Conservation (phyloP, 2,329 filamentous ascomycete species). For the Didymella keratinophila region DNA sequence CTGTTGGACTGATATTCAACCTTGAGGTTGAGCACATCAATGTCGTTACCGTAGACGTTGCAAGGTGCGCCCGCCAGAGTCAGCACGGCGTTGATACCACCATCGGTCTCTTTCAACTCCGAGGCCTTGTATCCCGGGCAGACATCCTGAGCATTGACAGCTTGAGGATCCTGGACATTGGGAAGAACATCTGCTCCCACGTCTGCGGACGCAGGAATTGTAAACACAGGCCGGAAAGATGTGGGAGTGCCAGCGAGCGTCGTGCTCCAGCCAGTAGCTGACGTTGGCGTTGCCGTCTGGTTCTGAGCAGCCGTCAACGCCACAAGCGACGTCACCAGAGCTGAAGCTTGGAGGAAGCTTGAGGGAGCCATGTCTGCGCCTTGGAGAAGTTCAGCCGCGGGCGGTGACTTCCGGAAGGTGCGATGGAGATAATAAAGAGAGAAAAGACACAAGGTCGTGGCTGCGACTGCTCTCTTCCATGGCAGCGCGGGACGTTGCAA, state of each 20-base stretch:
- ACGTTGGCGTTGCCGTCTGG: conserved; percentile 26
- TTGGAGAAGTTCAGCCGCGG: conserved; percentile 1
- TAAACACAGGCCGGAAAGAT: conserved; percentile 44
- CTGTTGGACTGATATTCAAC: conserved; percentile 73
- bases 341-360: conserved; percentile 34
- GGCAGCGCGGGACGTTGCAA: conserved; percentile 10
- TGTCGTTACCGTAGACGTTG: conserved; percentile 80
- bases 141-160: conserved; percentile 67
- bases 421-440: conserved; percentile 8
- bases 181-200: conserved; percentile 56
- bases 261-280: conserved; percentile 30
- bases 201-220: conserved; percentile 49
- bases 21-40: conserved; percentile 70
- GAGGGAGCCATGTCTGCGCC: conserved; percentile 18
- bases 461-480: conserved; percentile 14
- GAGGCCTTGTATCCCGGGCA: conserved; percentile 69
- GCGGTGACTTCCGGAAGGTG: conserved; percentile 2
- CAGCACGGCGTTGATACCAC: conserved; percentile 62
- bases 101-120: conserved; percentile 55
- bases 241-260: conserved; percentile 43
- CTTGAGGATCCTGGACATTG: conserved; percentile 70
- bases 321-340: conserved; percentile 35
- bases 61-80: conserved; percentile 64
- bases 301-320: conserved; percentile 34
- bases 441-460: conserved; percentile 9